Percentiles rank a stretch among this genome's conserved stretches.
Evolutionary conservation across 495 filamentous ascomycete species (phyloP).

Genomic region (Xylona heveae): DNA sequence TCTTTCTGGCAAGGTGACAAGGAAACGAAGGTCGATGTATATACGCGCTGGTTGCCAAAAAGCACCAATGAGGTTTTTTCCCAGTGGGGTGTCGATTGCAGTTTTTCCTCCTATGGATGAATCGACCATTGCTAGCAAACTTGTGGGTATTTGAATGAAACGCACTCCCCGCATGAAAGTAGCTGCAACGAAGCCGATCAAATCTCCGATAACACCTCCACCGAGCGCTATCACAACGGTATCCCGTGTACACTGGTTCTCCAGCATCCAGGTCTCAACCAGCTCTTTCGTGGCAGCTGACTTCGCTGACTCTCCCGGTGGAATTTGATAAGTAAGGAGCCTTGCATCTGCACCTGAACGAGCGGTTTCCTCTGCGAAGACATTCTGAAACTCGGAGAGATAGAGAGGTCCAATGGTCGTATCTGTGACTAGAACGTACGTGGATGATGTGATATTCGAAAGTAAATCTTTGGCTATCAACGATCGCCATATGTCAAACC

Average conservation of each 20-base stretch:
- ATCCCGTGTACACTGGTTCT: conserved; percentile 77
- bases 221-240: conserved; percentile 88
- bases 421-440: conserved; percentile 91
- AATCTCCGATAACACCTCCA: conserved; percentile 94
- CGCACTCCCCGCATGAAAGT: conserved; percentile 97
- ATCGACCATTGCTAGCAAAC: conserved; percentile 91
- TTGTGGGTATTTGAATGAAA: conserved; percentile 92
- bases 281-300: conserved; percentile 79
- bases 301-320: conserved; percentile 86
- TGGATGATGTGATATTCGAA: conserved; percentile 54
- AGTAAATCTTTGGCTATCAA: conserved; percentile 71
- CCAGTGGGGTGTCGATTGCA: conserved; percentile 88
- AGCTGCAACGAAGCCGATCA: conserved; percentile 90
- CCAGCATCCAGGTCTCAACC: conserved; percentile 95
- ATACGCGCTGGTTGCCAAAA: conserved; percentile 92
- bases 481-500: conserved; percentile 73
- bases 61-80: conserved; percentile 88
- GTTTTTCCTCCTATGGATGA: conserved; percentile 97
- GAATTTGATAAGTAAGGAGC: conserved; percentile 67
- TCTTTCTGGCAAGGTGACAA: conserved; percentile 73
- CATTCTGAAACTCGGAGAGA: conserved; percentile 45
- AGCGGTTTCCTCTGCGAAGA: conserved; percentile 22
- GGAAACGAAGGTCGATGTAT: conserved; percentile 83
- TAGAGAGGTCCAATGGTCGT: conserved; percentile 74
- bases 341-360: conserved; percentile 39